phyloP scores from a whole-genome alignment of 495 filamentous ascomycete species.

The Letharia lupina region DNA sequence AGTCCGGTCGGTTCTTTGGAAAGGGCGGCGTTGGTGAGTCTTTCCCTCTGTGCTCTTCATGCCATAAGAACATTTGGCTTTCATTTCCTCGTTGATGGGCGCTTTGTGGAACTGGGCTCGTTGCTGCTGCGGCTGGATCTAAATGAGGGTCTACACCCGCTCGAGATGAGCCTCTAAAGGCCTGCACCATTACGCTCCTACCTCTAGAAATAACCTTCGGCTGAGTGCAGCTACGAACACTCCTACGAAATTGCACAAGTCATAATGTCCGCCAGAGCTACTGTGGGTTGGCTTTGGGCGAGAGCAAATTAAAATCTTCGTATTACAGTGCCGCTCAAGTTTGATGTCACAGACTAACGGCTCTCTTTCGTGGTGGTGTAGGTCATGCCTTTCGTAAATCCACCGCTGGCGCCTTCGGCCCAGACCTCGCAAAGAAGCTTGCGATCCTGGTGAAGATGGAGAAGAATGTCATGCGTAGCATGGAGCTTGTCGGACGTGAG shows the following conservation, averaged over 20 bases:
- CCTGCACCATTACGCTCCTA: background rate
- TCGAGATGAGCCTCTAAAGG: constrained; percentile 5
- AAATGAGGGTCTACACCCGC: constrained; percentile 3
- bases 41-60: background rate
- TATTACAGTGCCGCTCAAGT: background rate
- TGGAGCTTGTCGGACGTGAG: constrained; percentile 90
- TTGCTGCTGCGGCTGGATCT: constrained; percentile 1
- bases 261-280: background rate
- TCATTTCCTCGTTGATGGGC: background rate
- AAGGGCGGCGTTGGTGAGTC: constrained; percentile 72
- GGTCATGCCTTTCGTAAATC: constrained; percentile 92
- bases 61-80: background rate
- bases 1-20: constrained; percentile 81
- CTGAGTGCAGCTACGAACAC: background rate
- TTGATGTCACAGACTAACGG: constrained; percentile 26
- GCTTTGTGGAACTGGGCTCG: background rate
- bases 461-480: constrained; percentile 98
- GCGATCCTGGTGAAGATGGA: constrained; percentile 99
- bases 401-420: constrained; percentile 87
- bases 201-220: background rate
- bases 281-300: background rate
- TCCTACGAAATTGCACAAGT: too few species aligned
- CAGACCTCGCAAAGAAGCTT: constrained; percentile 94
- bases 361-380: constrained; percentile 33
- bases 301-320: background rate